phyloP scores from a whole-genome alignment of 257 asterid species.

The Solanum chaucha region DNA sequence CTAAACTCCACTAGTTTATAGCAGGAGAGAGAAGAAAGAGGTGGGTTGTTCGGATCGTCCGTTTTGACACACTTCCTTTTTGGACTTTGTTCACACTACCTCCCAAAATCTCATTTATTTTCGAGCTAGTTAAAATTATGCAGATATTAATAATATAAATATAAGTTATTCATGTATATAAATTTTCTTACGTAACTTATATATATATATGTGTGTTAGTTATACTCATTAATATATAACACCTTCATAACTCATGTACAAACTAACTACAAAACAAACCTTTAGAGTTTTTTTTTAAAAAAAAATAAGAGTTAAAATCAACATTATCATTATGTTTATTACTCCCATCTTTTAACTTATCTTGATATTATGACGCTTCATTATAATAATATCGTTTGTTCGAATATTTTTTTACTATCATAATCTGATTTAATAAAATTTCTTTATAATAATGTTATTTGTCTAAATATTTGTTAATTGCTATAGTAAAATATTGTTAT shows the following conservation, averaged over 20 bases:
- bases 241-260: no score
- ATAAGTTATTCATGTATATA: no score
- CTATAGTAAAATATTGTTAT: background rate
- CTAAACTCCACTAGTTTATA: background rate
- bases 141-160: no score
- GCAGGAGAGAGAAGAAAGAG: background rate
- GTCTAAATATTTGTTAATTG: background rate
- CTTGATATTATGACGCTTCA: no score
- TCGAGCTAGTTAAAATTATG: fast-evolving
- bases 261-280: no score
- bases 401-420: background rate
- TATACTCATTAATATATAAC: no score
- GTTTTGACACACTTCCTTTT: background rate
- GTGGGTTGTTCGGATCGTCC: slow-evolving; percentile 7
- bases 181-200: no score
- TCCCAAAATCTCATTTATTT: background rate
- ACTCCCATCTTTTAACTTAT: background rate
- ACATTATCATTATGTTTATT: background rate
- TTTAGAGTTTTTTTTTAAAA: no score
- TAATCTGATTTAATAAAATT: background rate
- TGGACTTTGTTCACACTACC: background rate
- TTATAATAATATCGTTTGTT: background rate
- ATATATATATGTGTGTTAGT: no score
- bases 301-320: background rate
- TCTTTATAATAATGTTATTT: background rate